Conservation (phyloP, 2,329 filamentous ascomycete species). For the Cadophora gregata region DNA sequence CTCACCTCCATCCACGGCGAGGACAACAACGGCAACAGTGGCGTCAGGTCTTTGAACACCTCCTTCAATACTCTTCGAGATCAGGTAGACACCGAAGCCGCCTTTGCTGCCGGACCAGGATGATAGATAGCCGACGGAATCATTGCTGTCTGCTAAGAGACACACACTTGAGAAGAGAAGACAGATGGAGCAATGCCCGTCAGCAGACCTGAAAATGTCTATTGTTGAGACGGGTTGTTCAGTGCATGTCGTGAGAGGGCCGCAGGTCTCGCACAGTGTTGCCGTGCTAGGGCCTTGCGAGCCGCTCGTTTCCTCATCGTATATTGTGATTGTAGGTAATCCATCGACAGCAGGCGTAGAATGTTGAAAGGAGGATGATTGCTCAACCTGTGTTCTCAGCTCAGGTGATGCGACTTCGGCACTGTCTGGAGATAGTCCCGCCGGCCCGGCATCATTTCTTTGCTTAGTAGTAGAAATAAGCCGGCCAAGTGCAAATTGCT, state of each 20-base stretch:
- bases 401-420: neutral
- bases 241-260: neutral
- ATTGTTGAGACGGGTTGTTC: neutral
- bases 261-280: neutral
- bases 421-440: neutral
- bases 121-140: neutral
- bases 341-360: neutral
- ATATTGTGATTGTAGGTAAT: neutral
- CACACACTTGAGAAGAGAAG: neutral
- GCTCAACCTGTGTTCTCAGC: neutral
- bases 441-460: neutral
- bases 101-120: neutral
- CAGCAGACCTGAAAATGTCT: neutral
- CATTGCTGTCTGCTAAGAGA: neutral
- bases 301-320: neutral
- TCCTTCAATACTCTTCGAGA: neutral
- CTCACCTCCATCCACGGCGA: neutral
- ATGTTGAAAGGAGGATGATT: neutral
- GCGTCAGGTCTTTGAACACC: neutral
- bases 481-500: neutral
- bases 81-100: neutral
- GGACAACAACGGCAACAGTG: neutral
- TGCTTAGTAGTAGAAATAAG: neutral
- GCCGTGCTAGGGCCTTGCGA: neutral
- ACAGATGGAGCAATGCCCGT: neutral